phyloP scores from a whole-genome alignment of 2,329 filamentous ascomycete species.

The Epichloe brachyelytri region DNA sequence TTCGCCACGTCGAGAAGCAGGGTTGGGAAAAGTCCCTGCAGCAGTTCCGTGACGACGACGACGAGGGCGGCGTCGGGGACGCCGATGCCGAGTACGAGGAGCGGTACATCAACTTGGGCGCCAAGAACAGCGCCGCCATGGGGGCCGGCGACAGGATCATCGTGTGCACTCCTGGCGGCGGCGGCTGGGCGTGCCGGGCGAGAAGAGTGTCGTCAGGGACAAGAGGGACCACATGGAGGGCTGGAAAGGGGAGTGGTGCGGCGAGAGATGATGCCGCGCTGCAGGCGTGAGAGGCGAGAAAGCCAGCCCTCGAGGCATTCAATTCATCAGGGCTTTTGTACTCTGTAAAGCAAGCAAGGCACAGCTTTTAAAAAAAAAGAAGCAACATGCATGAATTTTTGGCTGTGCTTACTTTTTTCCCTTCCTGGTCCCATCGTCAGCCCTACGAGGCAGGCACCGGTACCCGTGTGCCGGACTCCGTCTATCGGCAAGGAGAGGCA shows the following conservation, averaged over 20 bases:
- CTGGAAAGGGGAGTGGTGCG: slow-evolving; percentile 43
- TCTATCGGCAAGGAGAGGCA: slow-evolving; percentile 2
- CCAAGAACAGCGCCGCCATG: slow-evolving; percentile 71
- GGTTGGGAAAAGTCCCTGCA: slow-evolving; percentile 33
- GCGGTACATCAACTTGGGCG: slow-evolving; percentile 58
- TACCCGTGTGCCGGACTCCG: background rate
- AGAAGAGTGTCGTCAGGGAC: slow-evolving; percentile 37
- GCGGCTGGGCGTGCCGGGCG: slow-evolving; percentile 55
- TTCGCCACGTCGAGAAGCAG: slow-evolving; percentile 53
- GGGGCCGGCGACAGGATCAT: slow-evolving; percentile 65
- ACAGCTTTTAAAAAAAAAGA: too few relatives aligned
- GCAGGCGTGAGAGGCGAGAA: slow-evolving; percentile 29
- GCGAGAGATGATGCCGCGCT: slow-evolving; percentile 45
- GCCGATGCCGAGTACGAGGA: slow-evolving; percentile 38
- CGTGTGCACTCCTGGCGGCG: slow-evolving; percentile 64
- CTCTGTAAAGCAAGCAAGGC: too few relatives aligned
- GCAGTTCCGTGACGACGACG: slow-evolving; percentile 22
- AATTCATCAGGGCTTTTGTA: too few relatives aligned
- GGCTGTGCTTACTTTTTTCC: slow-evolving; percentile 1
- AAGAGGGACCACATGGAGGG: slow-evolving; percentile 39
- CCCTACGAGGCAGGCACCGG: slow-evolving; percentile 3
- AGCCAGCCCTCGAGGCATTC: too few relatives aligned
- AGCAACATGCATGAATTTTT: too few relatives aligned
- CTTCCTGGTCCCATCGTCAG: slow-evolving; percentile 1
- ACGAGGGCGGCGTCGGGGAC: slow-evolving; percentile 10